Conservation (phyloP, 257 asterid genomes). For the Salvia miltiorrhiza region DNA sequence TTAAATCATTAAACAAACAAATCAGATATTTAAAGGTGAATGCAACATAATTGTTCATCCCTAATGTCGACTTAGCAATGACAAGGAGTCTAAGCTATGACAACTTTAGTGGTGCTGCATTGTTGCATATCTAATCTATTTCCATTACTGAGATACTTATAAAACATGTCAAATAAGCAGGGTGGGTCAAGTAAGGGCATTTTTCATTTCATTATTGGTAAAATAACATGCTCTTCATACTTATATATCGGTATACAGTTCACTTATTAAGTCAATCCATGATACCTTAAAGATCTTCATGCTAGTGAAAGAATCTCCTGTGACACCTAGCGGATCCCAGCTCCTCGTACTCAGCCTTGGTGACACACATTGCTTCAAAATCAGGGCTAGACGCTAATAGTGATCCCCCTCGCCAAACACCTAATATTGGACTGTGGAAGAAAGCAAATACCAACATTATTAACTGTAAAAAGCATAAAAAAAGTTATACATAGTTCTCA, state of each 20-base stretch:
- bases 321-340: slow-evolving; percentile 87
- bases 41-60: too few relatives aligned
- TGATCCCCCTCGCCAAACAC: slow-evolving; percentile 99
- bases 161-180: not conserved
- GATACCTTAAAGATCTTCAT: slow-evolving; percentile 24
- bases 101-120: not conserved
- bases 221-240: not conserved
- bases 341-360: slow-evolving; percentile 96
- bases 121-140: not conserved
- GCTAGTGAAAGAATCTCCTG: slow-evolving; percentile 79
- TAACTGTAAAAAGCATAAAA: not conserved
- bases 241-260: not conserved
- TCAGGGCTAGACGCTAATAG: slow-evolving; percentile 96
- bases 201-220: not conserved
- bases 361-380: slow-evolving; percentile 90
- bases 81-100: not conserved
- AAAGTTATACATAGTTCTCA: slow-evolving; percentile 7
- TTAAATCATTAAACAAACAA: too few relatives aligned
- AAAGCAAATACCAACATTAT: slow-evolving; percentile 10
- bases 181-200: not conserved
- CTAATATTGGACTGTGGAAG: slow-evolving; percentile 73
- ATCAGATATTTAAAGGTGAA: too few relatives aligned
- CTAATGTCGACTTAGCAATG: not conserved
- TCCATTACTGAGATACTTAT: not conserved
- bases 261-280: not conserved